Base-by-base conservation (phyloP, 768 basidiomycete genomes). In the Hebeloma cylindrosporum region DNA sequence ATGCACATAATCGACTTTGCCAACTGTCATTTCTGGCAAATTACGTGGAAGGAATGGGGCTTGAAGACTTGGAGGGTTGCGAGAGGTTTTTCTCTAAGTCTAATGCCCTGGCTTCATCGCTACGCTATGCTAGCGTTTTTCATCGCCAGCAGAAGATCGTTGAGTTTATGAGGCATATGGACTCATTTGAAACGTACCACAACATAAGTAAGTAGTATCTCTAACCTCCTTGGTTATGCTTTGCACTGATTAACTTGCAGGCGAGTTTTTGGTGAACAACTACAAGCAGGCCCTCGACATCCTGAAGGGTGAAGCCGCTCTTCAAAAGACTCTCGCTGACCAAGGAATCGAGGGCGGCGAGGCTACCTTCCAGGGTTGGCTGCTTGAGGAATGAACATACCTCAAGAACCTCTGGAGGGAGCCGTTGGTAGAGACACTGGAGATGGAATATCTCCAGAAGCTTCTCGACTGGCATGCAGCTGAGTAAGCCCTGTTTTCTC, bases 191-290 rank as follows among this genome's bases (percentile, higher is more conserved):
- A 16, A 59, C 49, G 10, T 63, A 55, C 40, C 41, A 36, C 21
- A 53, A 46, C 26, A 53, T 60, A 7, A 58, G 60, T 60, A 46
- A 16, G 34, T 46, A n/a, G n/a, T n/a, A n/a, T n/a, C n/a, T n/a
- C n/a, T n/a, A n/a, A n/a, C n/a, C n/a, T n/a, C n/a, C n/a, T n/a
- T n/a, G n/a, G n/a, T n/a, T n/a, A n/a, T n/a, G n/a, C n/a, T n/a
- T n/a, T n/a, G 41, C 2, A 5, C 14, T 30, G 1, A 16, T 22
- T 22, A 40, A 17, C 50, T 23, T 20, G 6, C 31, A 41, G 49
- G 53, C 23, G 40, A 17, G 1, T 51, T 51, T 35, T 26, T 57
- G 4, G 9, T 47, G 1, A 50, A 49, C 16, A 56, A 53, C 42
- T 55, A 55, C 40, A 52, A 55, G 47, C 50, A 52, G 26, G 54